These are phyloP conservation scores for Colletotrichum sp. DNA, from an alignment of 2,329 filamentous ascomycete species.

Conservation along the genomic window DNA sequence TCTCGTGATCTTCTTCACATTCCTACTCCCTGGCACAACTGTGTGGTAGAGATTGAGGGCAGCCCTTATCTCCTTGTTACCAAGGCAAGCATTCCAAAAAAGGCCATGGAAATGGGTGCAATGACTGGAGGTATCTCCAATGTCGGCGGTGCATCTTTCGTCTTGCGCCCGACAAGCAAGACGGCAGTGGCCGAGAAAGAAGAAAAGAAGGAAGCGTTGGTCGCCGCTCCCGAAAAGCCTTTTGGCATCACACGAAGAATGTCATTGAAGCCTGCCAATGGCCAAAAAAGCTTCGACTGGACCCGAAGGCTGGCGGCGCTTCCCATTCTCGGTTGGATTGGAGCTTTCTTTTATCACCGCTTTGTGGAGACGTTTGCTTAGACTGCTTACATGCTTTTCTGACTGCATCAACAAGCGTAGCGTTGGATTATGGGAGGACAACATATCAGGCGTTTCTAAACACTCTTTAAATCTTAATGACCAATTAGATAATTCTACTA, in stretches of 20 bases:
- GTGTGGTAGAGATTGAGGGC: slow-evolving; percentile 33
- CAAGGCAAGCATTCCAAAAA: slow-evolving; percentile 22
- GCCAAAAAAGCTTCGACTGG: background rate
- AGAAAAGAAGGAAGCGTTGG: background rate
- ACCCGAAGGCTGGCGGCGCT: slow-evolving; percentile 7
- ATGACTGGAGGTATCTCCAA: slow-evolving; percentile 1
- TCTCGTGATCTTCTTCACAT: slow-evolving; percentile 34
- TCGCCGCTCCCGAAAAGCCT: background rate
- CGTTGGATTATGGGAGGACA: background rate
- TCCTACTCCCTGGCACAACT: slow-evolving; percentile 50
- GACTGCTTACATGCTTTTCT: background rate
- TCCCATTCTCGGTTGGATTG: slow-evolving; percentile 6
- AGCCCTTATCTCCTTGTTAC: slow-evolving; percentile 24
- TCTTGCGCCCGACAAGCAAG: background rate
- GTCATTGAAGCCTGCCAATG: background rate
- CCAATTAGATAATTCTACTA: background rate
- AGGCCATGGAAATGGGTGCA: slow-evolving; percentile 13
- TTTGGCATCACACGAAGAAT: background rate
- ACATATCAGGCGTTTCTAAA: background rate
- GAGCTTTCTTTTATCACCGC: slow-evolving; percentile 7
- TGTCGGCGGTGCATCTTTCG: background rate
- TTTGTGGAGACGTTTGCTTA: slow-evolving; percentile 11
- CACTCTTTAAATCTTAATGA: background rate
- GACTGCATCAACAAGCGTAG: background rate
- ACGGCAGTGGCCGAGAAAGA: background rate